A percentile compares a stretch with the other conserved stretches of the same genome.
Evolutionary conservation across 306 rosid genomes (phyloP).

Genomic region (Ceratonia siliqua): DNA sequence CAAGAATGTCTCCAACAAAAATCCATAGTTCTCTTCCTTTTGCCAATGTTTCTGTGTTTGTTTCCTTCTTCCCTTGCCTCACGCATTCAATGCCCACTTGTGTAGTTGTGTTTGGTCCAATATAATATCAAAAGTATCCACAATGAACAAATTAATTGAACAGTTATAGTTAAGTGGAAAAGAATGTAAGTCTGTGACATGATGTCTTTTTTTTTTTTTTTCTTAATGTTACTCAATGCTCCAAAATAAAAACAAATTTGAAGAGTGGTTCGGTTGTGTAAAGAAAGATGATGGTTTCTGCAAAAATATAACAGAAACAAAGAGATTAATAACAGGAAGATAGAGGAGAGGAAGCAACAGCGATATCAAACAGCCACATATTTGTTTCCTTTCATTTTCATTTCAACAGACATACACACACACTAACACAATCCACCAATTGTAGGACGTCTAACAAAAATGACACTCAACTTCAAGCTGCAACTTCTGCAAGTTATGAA

Average conservation of each 20-base stretch:
- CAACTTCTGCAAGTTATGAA: conserved; percentile 32
- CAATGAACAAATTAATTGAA: neutral
- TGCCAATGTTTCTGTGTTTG: no score
- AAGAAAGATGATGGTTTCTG: neutral
- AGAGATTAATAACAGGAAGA: neutral
- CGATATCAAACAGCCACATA: neutral
- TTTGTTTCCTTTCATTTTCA: conserved; percentile 11
- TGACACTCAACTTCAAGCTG: conserved; percentile 22
- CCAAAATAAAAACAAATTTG: neutral
- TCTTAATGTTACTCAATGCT: neutral
- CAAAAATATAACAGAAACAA: conserved; percentile 21
- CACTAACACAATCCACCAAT: conserved; percentile 1
- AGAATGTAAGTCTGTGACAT: no score
- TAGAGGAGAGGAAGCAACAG: neutral
- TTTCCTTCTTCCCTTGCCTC: no score
- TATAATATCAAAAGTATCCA: no score
- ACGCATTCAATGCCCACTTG: no score
- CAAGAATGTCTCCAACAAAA: no score
- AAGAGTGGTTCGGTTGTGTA: neutral
- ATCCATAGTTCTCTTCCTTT: no score
- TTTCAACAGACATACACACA: conserved; percentile 25
- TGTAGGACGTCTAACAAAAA: conserved; percentile 28
- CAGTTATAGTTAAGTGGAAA: neutral
- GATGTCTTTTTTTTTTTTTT: neutral
- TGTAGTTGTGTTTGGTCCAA: no score